Base-by-base conservation (phyloP, 2,329 filamentous ascomycete species). In the Fusarium miscanthi region DNA sequence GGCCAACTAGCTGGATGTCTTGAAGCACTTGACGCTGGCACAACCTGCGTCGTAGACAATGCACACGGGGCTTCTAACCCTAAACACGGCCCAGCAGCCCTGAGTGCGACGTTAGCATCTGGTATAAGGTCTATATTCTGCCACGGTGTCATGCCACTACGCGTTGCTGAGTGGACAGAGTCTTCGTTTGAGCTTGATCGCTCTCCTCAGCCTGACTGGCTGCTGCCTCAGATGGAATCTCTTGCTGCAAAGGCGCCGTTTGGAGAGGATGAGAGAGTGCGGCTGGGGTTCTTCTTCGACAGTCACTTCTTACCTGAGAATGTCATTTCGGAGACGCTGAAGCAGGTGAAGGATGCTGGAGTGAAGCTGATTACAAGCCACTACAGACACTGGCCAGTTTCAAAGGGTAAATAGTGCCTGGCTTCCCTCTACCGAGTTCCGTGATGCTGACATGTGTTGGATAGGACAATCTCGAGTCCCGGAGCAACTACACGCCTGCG, bases 311-410 rank as follows among this genome's bases (percentile, higher is more conserved):
- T 66, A 6, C 40, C 63, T 0, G 61, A 40, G 8, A 8, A 19
- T 4, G 14, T 33, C 1, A 66, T 66, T 10, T 6, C 38, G 6
- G 45, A 60, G 11, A 60, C 63, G 1, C 2, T 66, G 0, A 8
- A 2, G 0, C 45, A 9, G n/a, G 62, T 60, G 4, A 66, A 60
- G 25, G 8, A 40, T 0, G 14, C n/a, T 21, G 52, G 52, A 1
- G 63, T 52, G 6, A 66, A 66, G 27, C 9, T 66, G 3, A 52
- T 66, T 6, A 11, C 30, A 3, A 66, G 63, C 16, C 63, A 66
- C 10, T 66, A 66, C 9, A 51, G 63, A 14, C 40, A 66, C 19
- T 66, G 62, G 63, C 63, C 52, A 13, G 27, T 66, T 5, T 66
- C 62, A 3, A 60, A 52, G 25, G 62, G 63, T 46, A 7, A 0